Evolutionary conservation across 768 basidiomycete genomes (phyloP), one percentile per base, ranked within the genome.

Genomic region (Thelephora ganbajun): DNA sequence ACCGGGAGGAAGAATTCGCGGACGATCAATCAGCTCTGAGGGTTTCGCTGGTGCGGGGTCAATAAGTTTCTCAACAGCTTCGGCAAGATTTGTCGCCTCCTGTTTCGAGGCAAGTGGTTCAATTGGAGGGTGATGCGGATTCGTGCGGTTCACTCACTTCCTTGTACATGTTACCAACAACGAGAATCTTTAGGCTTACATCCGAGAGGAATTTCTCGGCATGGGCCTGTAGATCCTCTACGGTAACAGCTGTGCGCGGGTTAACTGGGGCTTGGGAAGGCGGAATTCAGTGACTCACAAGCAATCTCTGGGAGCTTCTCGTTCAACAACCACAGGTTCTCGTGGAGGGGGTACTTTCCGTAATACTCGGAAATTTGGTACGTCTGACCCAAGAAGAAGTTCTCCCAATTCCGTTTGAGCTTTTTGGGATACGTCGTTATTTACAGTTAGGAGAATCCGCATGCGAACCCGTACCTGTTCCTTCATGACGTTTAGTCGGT

Each of bases 381-480:
- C 1, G 89, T 84, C 62, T 91, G 84, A 6, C 77, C 79, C 48
- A 97, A 73, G 64, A 79, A 80, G 63, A 91, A 89, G 63, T 97
- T 99, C 52, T 81, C 74, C 76, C 82, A 89, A 47, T 81, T 76
- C 50, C 80, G 74, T 63, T 78, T 75, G 35, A 80, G 69, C 89
- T 93, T 48, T 14, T 16, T 19, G 48, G 5, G 41, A 16, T n/a
- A 22, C 23, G 11, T 2, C 18, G 35, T 18, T 13, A 23, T 33
- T 26, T 44, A 6, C 20, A 33, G 45, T 20, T 18, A 33, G 6
- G 26, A 47, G 6, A 3, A 18, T 11, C 36, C 14, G 37, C 9
- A 48, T 30, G 18, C 22, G 6, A 20, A 22, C 13, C 53, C 69
- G 36, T 44, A 91, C 89, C 67, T 88, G 78, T 62, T 97, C 89